Conservation (phyloP, 2,329 filamentous ascomycete species). For the Westerdykella ornata region DNA sequence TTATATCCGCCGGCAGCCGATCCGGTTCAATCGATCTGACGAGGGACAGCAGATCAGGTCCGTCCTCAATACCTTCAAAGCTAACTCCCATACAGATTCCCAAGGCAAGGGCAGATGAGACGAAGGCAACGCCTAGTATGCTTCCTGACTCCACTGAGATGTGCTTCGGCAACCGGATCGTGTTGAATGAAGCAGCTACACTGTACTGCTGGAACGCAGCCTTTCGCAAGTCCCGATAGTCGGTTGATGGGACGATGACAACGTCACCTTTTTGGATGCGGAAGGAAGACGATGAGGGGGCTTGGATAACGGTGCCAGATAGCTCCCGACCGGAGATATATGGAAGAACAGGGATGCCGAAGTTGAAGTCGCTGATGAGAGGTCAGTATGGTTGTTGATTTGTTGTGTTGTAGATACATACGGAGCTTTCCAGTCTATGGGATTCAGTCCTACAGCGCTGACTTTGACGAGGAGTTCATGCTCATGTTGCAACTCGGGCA, state of each 20-base stretch:
- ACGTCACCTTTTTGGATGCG: conserved; percentile 43
- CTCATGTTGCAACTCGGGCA: conserved; percentile 42
- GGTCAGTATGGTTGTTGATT: background rate
- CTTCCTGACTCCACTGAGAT: conserved; percentile 52
- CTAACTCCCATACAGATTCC: conserved; percentile 65
- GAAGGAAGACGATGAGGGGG: conserved; percentile 33
- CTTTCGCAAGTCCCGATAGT: conserved; percentile 66
- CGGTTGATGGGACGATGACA: conserved; percentile 61
- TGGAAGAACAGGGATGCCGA: conserved; percentile 60
- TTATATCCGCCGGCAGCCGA: conserved; percentile 54
- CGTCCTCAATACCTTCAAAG: conserved; percentile 48
- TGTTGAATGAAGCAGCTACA: conserved; percentile 58
- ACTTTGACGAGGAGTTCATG: conserved; percentile 58
- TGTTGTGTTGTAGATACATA: conserved; percentile 36
- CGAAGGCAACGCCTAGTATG: conserved; percentile 63
- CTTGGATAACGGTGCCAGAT: conserved; percentile 56
- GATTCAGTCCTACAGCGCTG: conserved; percentile 63
- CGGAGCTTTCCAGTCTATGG: conserved; percentile 71
- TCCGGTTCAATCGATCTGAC: conserved; percentile 45
- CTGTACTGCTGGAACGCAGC: conserved; percentile 66
- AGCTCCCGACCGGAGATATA: conserved; percentile 65
- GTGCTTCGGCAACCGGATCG: conserved; percentile 53
- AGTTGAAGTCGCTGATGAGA: conserved; percentile 56
- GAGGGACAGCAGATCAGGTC: conserved; percentile 54
- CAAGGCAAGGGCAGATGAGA: conserved; percentile 59